Evolutionary conservation across 371 early-diverging fungal species (phyloP), one percentile per base, ranked within the genome.

Genomic region (Capillidium heterosporum): DNA sequence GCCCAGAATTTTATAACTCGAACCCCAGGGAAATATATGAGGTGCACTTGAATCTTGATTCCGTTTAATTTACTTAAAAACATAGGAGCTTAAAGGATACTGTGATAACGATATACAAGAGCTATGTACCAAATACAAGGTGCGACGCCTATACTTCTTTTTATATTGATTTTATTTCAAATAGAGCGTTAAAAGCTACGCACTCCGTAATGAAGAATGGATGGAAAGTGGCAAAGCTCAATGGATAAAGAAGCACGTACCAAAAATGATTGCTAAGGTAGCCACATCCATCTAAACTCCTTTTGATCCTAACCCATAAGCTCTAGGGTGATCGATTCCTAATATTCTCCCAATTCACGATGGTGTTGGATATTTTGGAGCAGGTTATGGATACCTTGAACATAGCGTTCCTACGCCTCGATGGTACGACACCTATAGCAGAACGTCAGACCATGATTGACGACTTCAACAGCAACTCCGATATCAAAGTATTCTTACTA

Each of bases 271-370:
- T 61, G 75, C 73, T 23, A 80, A 82, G 7, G 51, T 50, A 50
- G 19, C 8, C 19, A 27, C 19, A 7, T 8, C 19, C 29, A 50
- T 50, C 21, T 17, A 50, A 50, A 27, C 10, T 40, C 40, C 13
- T 13, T 13, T 40, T 13, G n/a, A 13, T 40, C 21, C 51, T 29
- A 11, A 13, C 29, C 31, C 19, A 50, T 50, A 10, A 13, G n/a
- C 31, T 26, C 21, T 44, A 56, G 49, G 89, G 88, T 7, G 89
- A 92, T 66, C 82, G 87, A 63, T 93, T 94, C 7, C 66, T 98
- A 47, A 91, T 98, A 47, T 98, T 95, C 66, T 91, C 91, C 11
- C 95, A 97, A 64, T 93, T 95, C 79, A 88, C 91, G 5, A 71
- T 74, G 60, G 69, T 76, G 62, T 51, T 95, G 60, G 95, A 95